Evolutionary conservation across 495 filamentous ascomycete genomes (phyloP), one percentile per base, ranked within the genome.

Genomic region (Aspergillus sparsus): DNA sequence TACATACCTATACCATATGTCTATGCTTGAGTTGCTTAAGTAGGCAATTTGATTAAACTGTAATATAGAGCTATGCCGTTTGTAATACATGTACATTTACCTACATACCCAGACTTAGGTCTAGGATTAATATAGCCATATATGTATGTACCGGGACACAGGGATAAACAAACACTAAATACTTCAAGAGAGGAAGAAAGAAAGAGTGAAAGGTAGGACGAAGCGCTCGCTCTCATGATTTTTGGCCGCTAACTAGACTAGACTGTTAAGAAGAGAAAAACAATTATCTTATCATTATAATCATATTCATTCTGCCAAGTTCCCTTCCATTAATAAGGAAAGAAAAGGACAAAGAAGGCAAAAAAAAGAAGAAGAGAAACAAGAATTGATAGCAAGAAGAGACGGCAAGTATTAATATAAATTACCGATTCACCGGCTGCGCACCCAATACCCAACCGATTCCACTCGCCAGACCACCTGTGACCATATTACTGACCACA

Each of bases 391-490:
- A 27, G 21, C 21, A 34, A 57, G 31, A 37, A 54, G 33, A 7
- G 21, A 27, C 21, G 21, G 21, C 21, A 27, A 27, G 21, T 34
- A 15, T 31, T 41, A 41, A 41, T 11, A 41, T 41, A 11, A 7
- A 55, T 51, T 64, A 71, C 55, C 70, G 68, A 62, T 73, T 70
- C 37, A 81, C 74, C n/a, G 84, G 79, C 61, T 85, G 87, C 12
- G 88, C 88, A 61, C 88, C 89, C 61, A 96, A 81, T 39, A 96
- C 80, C 91, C 91, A 96, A 3, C 91, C 91, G 65, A 96, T 85
- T 3, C 91, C 91, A 66, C 87, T 89, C 2, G 88, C 91, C 63
- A 96, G 72, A 12, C 70, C 91, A 66, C 78, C 89, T 64, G 71
- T 92, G 71, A 80, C 86, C 88, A 83, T 92, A 78, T 77, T 89